These are phyloP conservation scores for Solanum aculeatissimum DNA, from an alignment of 305 asterid species.

Conservation along the genomic window DNA sequence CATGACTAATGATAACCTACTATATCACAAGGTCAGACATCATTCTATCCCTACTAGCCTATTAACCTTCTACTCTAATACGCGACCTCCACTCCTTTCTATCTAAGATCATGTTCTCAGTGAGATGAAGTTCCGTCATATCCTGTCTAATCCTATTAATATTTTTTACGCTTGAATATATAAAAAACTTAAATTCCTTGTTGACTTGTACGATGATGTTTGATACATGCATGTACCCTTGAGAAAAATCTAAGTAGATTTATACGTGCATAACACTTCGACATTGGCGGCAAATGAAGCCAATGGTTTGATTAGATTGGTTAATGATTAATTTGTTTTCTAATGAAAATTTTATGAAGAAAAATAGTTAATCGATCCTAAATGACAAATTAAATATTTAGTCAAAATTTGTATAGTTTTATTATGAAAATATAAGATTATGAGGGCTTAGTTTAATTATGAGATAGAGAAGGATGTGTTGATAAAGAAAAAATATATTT, in stretches of 20 bases:
- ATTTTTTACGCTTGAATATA: too few species aligned
- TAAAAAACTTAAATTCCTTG: background rate
- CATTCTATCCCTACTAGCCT: too few species aligned
- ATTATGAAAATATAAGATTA: background rate
- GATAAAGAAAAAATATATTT: background rate
- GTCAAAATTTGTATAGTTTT: background rate
- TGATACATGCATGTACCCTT: conserved; percentile 3
- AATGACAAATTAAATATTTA: background rate
- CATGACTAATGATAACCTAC: too few species aligned
- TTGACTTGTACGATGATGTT: background rate
- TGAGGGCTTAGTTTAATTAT: background rate
- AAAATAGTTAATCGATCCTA: background rate
- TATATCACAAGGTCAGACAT: too few species aligned
- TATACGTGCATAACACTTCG: background rate
- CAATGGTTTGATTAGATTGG: background rate
- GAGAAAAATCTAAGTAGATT: background rate
- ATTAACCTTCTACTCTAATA: too few species aligned
- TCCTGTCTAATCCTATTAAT: too few species aligned
- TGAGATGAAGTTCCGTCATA: too few species aligned
- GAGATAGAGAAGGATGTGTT: background rate
- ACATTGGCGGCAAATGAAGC: background rate
- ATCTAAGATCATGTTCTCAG: too few species aligned
- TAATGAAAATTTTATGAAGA: background rate
- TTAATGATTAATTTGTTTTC: too few species aligned
- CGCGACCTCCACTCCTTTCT: too few species aligned